These are phyloP conservation scores for Hylodesmum podocarpum DNA, from an alignment of 306 rosid genomes.

Conservation along the genomic window DNA sequence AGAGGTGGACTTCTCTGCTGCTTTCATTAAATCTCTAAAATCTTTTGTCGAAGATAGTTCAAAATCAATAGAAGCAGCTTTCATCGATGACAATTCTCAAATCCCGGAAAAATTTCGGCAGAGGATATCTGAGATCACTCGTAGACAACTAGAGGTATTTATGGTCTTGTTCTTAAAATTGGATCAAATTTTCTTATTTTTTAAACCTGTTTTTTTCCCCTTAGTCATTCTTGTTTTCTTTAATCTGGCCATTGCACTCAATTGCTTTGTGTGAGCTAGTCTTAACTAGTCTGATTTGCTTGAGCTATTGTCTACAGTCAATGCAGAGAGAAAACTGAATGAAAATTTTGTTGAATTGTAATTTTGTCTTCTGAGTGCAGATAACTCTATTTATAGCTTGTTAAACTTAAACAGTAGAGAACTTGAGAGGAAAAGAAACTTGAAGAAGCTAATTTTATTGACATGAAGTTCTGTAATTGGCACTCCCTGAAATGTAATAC, in stretches of 20 bases:
- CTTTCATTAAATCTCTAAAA: slow-evolving; percentile 56
- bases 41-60: slow-evolving; percentile 51
- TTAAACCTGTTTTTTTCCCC: too few relatives aligned
- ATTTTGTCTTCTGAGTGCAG: background rate
- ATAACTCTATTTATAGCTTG: too few relatives aligned
- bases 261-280: too few relatives aligned
- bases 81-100: slow-evolving; percentile 33
- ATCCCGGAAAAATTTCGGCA: slow-evolving; percentile 50
- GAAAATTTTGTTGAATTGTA: background rate
- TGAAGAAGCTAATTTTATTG: too few relatives aligned
- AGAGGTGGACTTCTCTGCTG: slow-evolving; percentile 58
- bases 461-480: too few relatives aligned
- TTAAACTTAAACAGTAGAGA: too few relatives aligned
- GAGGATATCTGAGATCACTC: slow-evolving; percentile 63
- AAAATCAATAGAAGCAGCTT: slow-evolving; percentile 31
- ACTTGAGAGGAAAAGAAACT: too few relatives aligned
- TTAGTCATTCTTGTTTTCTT: too few relatives aligned
- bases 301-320: background rate
- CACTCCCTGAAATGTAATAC: too few relatives aligned
- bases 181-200: background rate
- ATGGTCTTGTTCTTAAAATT: slow-evolving; percentile 10
- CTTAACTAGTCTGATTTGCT: too few relatives aligned
- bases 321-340: background rate
- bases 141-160: slow-evolving; percentile 77
- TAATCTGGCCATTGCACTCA: too few relatives aligned